Evolutionary conservation across 257 asterid species (phyloP), one percentile per base, ranked within the genome.

Genomic region (Solanum microdontum): DNA sequence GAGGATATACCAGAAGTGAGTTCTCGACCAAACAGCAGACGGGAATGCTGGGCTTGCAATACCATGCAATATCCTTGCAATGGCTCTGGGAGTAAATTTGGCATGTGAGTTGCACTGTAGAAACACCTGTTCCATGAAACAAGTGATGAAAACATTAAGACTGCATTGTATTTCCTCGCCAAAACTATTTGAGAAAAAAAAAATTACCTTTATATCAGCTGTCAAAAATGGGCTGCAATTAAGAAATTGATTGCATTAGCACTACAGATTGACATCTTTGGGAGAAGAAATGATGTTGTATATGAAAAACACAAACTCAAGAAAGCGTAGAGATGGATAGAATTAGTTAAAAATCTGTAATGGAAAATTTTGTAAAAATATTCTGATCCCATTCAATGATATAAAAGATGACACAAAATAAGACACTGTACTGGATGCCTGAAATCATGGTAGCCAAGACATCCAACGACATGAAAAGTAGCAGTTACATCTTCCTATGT

Each of bases 31-130:
- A 77, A 91, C 90, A 83, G 96, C 89, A 83, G 97, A 88, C 87
- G 98, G 96, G 85, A 94, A 97, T 86, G 97, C 97, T 15, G 99
- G 99, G 91, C 99, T 97, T 60, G 90, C 89, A 80, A 97, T 94
- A 34, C 99, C 99, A 85, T 96, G 99, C 91, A 97, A 88, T 90
- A 97, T 93, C 91, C 99, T 95, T 70, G 98, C 99, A 82, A 97
- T 89, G 11, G 99, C 99, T 90, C 99, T 89, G 17, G 99, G 98
- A 19, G 98, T 94, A 84, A 95, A 95, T 89, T 94, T 97, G 12
- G 94, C 94, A 6, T 96, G 96, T 24, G 97, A 90, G 79, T 96
- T 93, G 83, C 98, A 94, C 91, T 93, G 98, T 87, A 97, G 92
- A 88, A 97, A 96, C 86, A 97, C 99, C 99, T 97, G 87, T 87